Conservation (phyloP, 2,329 filamentous ascomycete species). For the Magnaporthiopsis rhizophila region DNA sequence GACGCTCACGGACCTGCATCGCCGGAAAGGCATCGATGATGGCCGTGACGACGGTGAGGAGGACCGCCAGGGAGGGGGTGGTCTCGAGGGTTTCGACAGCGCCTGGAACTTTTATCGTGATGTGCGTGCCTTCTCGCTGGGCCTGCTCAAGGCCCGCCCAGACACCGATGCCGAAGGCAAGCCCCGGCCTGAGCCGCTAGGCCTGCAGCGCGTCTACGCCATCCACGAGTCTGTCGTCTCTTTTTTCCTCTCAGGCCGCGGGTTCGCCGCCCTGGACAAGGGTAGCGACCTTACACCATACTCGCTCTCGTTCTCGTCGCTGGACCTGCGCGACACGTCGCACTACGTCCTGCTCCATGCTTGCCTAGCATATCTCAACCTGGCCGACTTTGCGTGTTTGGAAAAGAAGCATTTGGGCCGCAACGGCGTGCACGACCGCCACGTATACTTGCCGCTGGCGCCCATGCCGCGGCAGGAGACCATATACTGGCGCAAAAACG, state of each 20-base stretch:
- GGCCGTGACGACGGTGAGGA: not conserved
- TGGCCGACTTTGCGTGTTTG: constrained; percentile 23
- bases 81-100: constrained; percentile 18
- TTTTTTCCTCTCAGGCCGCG: constrained; percentile 25
- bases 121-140: constrained; percentile 23
- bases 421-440: not conserved
- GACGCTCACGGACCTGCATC: constrained; percentile 19
- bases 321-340: constrained; percentile 19
- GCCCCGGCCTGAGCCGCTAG: constrained; percentile 16
- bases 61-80: not conserved
- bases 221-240: constrained; percentile 23
- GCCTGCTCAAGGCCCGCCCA: constrained; percentile 22
- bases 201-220: constrained; percentile 21
- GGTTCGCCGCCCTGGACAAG: constrained; percentile 20
- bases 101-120: constrained; percentile 22
- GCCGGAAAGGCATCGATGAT: constrained; percentile 8
- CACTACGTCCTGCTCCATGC: constrained; percentile 23
- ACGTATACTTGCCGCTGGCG: not conserved
- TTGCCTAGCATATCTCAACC: constrained; percentile 25
- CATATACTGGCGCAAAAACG: constrained; percentile 13
- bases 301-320: constrained; percentile 9
- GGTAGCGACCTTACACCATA: constrained; percentile 2
- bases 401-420: constrained; percentile 11
- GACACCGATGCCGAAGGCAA: constrained; percentile 11
- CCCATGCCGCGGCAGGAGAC: constrained; percentile 9